These are phyloP conservation scores for Ogataea neopini DNA, from an alignment of 805 yeast genomes.

Conservation along the genomic window DNA sequence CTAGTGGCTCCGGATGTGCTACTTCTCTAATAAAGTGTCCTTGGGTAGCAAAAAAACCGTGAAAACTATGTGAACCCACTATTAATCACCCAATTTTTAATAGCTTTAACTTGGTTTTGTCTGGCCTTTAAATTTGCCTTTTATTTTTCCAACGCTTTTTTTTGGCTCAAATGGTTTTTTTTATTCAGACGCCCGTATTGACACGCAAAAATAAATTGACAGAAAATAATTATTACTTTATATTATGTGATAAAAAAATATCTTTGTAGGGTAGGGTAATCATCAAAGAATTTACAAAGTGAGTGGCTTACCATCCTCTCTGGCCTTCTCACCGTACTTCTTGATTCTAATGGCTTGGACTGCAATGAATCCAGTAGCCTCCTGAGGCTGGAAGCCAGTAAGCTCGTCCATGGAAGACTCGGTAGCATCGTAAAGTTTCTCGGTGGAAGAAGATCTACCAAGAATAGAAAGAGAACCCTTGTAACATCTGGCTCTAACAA, in stretches of 20 bases:
- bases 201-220: neutral
- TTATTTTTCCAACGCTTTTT: slow-evolving; percentile 2
- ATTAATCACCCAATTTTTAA: neutral
- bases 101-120: neutral
- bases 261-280: neutral
- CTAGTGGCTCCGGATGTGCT: neutral
- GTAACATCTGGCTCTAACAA: slow-evolving; percentile 89
- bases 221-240: neutral
- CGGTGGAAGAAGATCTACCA: slow-evolving; percentile 95
- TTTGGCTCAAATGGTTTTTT: neutral
- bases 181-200: neutral
- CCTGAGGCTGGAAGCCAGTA: slow-evolving; percentile 96
- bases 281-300: slow-evolving; percentile 37
- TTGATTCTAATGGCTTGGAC: slow-evolving; percentile 98
- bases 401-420: slow-evolving; percentile 99
- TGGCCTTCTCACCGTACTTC: slow-evolving; percentile 95
- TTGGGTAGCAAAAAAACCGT: neutral
- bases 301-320: slow-evolving; percentile 66
- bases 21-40: neutral
- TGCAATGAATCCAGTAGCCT: slow-evolving; percentile 95
- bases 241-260: neutral
- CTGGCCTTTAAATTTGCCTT: neutral
- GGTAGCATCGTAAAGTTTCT: slow-evolving; percentile 95
- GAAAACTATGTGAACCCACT: neutral
- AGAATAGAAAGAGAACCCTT: slow-evolving; percentile 83